These are phyloP conservation scores for Aspergillus sp. DNA, from an alignment of 2,329 filamentous ascomycete genomes.

Conservation along the genomic window DNA sequence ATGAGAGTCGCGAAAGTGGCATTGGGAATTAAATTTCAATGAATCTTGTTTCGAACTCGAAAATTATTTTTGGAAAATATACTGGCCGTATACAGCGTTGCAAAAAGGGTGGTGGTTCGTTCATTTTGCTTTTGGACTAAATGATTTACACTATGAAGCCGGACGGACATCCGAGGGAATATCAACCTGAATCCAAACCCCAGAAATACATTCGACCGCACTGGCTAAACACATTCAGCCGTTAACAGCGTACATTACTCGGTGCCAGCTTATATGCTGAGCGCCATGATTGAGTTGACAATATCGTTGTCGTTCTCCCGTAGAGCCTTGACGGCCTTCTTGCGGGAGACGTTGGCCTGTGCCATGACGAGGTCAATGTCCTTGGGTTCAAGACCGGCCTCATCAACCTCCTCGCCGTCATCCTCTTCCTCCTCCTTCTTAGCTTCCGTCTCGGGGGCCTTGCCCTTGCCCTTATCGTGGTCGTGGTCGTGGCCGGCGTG, in stretches of 20 bases:
- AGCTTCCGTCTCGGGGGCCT: slow-evolving; percentile 59
- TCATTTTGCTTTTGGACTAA: slow-evolving; percentile 32
- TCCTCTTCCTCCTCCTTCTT: slow-evolving; percentile 81
- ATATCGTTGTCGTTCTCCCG: slow-evolving; percentile 99
- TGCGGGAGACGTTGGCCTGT: slow-evolving; percentile 92
- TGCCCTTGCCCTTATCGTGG: slow-evolving; percentile 69
- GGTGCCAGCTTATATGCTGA: slow-evolving; percentile 66
- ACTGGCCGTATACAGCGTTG: background rate
- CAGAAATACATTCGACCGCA: slow-evolving; percentile 31
- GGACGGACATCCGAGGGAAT: slow-evolving; percentile 24
- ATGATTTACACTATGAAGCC: slow-evolving; percentile 38
- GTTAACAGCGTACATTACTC: slow-evolving; percentile 23
- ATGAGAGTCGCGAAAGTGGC: background rate
- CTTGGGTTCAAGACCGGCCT: slow-evolving; percentile 93
- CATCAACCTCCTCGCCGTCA: slow-evolving; percentile 93
- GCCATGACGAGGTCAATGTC: slow-evolving; percentile 99
- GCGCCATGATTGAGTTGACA: slow-evolving; percentile 99
- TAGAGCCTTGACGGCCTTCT: slow-evolving; percentile 97
- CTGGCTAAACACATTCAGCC: slow-evolving; percentile 23
- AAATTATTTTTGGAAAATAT: background rate
- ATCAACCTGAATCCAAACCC: slow-evolving; percentile 29
- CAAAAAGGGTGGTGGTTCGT: slow-evolving; percentile 16
- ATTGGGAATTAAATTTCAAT: background rate
- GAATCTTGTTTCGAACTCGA: background rate
- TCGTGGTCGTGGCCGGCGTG: slow-evolving; percentile 55